Percentiles rank a stretch among this genome's conserved stretches.
Conservation (phyloP, 345 rosid species). For the Kandelia obovata region DNA sequence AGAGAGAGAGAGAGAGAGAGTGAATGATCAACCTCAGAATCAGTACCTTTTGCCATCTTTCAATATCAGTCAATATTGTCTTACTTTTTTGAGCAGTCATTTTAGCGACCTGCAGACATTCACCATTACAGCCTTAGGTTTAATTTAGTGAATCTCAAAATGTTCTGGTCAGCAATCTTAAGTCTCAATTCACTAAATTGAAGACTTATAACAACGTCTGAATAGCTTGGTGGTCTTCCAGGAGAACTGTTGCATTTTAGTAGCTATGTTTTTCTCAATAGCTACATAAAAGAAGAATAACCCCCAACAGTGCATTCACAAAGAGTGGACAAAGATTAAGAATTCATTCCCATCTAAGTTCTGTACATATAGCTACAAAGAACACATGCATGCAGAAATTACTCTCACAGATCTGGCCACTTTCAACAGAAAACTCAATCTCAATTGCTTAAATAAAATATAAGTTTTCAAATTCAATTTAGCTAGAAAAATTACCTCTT, state of each 20-base stretch:
- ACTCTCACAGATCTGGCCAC: background rate
- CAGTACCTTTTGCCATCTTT: slow-evolving; percentile 94
- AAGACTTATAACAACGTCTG: no score
- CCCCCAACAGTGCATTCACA: no score
- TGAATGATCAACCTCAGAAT: slow-evolving; percentile 1
- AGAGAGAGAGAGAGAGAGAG: no score
- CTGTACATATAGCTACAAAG: background rate
- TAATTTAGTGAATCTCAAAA: background rate
- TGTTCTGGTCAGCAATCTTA: no score
- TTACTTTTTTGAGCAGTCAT: slow-evolving; percentile 86
- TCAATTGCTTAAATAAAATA: background rate
- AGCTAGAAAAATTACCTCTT: slow-evolving; percentile 59
- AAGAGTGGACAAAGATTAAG: no score
- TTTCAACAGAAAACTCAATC: background rate
- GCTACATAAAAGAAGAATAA: no score
- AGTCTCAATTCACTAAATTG: no score
- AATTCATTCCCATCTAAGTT: no score
- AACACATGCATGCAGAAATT: background rate
- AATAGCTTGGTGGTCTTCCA: no score
- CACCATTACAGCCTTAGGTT: background rate
- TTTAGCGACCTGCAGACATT: slow-evolving; percentile 67
- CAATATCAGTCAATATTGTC: slow-evolving; percentile 80
- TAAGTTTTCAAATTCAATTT: background rate
- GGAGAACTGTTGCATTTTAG: no score
- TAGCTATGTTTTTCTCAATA: no score